Evolutionary conservation across 1,139 yeast species (phyloP), one percentile per base, ranked within the genome.

Genomic region (Yamadazyma jaroonii): DNA sequence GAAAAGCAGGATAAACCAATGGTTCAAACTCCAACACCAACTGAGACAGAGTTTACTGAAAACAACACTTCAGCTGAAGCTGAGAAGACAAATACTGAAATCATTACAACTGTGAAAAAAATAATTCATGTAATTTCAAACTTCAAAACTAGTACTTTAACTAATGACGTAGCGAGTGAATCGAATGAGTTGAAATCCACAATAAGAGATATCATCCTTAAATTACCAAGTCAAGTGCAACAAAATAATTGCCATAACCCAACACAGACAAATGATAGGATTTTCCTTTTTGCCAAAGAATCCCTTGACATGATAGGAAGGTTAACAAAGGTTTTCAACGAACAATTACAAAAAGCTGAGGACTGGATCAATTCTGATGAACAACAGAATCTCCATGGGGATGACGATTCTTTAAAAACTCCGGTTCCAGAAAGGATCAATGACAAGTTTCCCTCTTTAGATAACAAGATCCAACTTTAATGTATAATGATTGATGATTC

Each of bases 261-360:
- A n/a, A 58, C 45, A 44, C 72, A 56, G 57, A 63, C 60, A 13
- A 79, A 77, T 51, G 88, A 85, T 31, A 77, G 81, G 48, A 85
- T 88, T 1, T 64, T 92, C 31, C 74, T 85, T 8, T 70, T 92
- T 44, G 97, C 97, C 1, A 84, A 84, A 47, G 98, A 92, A 59
- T 82, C 95, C 0, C 67, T 92, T 39, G 95, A 85, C 32, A 88
- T 90, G 90, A 83, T 92, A 32, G 74, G 84, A 31, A 84, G 84
- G 44, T 81, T 92, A 25, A 88, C 89, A 44, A 74, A 74, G 35
- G 90, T 89, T 8, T 89, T 94, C 45, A 90, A 84, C 55, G 90
- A 84, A 29, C 89, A 90, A 38, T 67, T 92, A 42, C 84, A 78
- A 35, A 80, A 81, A 47, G 96, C 96, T 1, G 97, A 90, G 56